Evolutionary conservation across 1,139 yeast genomes (phyloP), one percentile per base, ranked within the genome.

Genomic region (Saccharomycopsis hybrid): DNA sequence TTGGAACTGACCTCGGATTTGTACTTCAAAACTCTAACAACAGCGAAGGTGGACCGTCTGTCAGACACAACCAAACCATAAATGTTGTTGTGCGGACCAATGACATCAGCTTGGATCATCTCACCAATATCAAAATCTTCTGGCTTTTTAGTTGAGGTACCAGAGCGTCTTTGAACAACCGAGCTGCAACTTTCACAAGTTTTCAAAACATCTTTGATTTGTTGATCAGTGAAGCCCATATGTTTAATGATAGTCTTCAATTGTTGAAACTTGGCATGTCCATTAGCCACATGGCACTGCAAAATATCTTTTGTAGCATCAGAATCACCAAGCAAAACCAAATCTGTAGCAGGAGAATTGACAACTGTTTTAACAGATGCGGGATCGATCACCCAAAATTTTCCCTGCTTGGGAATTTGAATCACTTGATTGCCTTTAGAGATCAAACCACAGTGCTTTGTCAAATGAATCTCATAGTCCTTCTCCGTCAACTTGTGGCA

Each of bases 11-110:
- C 35, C 11, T 32, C 35, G 8, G 25, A 13, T n/a, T 37, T 37
- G n/a, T 7, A 18, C n/a, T 13, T 37, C 41, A 13, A 9, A 37
- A 37, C 18, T 37, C 41, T n/a, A 8, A 13, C 25, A 18, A 37
- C 41, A 8, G 25, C 25, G 24, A 37, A 37, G 24, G 18, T 7
- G 18, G 41, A 37, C 8, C 25, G 8, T 37, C 41, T 37, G 8
- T 37, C 41, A 18, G 41, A 37, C 8, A 37, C 41, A n/a, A 37
- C 8, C 41, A 41, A 29, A 18, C 25, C 41, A 41, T 41, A 41
- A 13, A 27, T 27, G 11, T 24, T 24, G 25, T 41, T 41, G 41
- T 18, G 13, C 18, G 44, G 44, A 9, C 44, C 44, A 41, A 27
- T 27, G 11, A 41, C 31, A 27, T 41, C 44, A 11, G 44, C 44